These are phyloP conservation scores for Teunomyces pallodes DNA, from an alignment of 805 yeast genomes.

Conservation along the genomic window DNA sequence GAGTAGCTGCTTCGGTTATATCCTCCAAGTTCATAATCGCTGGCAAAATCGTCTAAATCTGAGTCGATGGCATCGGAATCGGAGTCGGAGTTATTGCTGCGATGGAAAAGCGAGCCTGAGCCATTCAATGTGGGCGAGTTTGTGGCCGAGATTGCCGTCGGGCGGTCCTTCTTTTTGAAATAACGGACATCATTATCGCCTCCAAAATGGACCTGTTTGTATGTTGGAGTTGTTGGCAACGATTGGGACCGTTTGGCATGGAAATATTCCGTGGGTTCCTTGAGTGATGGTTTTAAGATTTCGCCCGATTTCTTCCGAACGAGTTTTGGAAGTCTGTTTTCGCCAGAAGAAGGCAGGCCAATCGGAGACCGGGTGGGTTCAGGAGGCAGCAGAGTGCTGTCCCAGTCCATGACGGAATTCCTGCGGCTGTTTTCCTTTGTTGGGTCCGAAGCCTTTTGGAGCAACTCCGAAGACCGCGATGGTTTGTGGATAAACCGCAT, in stretches of 20 bases:
- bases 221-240: slow-evolving; percentile 52
- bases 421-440: slow-evolving; percentile 26
- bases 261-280: slow-evolving; percentile 40
- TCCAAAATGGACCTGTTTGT: slow-evolving; percentile 79
- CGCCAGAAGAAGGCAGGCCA: neutral
- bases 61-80: slow-evolving; percentile 16
- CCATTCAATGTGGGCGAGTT: slow-evolving; percentile 49
- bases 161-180: slow-evolving; percentile 70
- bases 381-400: neutral
- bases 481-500: slow-evolving; percentile 41
- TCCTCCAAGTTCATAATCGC: slow-evolving; percentile 22
- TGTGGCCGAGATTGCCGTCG: slow-evolving; percentile 69
- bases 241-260: slow-evolving; percentile 30
- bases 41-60: slow-evolving; percentile 20
- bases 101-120: slow-evolving; percentile 3
- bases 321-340: slow-evolving; percentile 19
- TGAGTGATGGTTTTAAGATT: slow-evolving; percentile 70
- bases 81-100: slow-evolving; percentile 12
- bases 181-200: slow-evolving; percentile 64
- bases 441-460: slow-evolving; percentile 30
- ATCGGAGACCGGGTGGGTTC: neutral
- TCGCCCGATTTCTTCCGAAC: slow-evolving; percentile 90
- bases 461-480: slow-evolving; percentile 28
- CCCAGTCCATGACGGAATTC: slow-evolving; percentile 16
- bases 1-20: slow-evolving; percentile 14